A percentile compares a stretch with the other conserved stretches of the same genome.
Evolutionary conservation across 176 grass and related monocot species (phyloP).

Genomic region (Oryza meridionalis): DNA sequence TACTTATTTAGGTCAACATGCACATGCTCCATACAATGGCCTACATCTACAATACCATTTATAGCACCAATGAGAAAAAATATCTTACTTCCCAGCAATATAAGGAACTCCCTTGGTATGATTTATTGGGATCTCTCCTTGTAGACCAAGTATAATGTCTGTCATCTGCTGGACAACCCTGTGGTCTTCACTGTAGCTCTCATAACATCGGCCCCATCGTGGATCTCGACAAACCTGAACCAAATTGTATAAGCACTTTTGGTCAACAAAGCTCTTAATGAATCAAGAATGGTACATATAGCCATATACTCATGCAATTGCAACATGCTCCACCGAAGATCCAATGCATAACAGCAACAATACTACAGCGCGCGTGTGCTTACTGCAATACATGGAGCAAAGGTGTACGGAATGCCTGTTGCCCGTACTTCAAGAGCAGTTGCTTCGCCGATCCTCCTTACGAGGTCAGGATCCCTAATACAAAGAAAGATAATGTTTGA

Average conservation of each 20-base stretch:
- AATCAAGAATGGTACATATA: constrained; percentile 35
- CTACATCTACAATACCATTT: background rate
- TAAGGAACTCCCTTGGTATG: constrained; percentile 86
- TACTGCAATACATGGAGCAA: constrained; percentile 98
- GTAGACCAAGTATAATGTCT: constrained; percentile 89
- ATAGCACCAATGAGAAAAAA: constrained; percentile 38
- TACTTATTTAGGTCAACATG: background rate
- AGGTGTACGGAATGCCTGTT: constrained; percentile 84
- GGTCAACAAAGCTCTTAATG: constrained; percentile 24
- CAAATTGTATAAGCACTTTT: constrained; percentile 25
- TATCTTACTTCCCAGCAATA: constrained; percentile 87
- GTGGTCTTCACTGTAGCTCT: constrained; percentile 95
- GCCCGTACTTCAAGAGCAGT: constrained; percentile 95
- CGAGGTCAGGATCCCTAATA: constrained; percentile 77
- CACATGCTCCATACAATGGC: background rate
- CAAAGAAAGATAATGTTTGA: constrained; percentile 41
- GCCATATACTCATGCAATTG: constrained; percentile 25
- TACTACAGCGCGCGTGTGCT: constrained; percentile 33
- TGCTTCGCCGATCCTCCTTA: constrained; percentile 86
- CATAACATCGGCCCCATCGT: constrained; percentile 95
- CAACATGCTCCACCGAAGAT: constrained; percentile 15
- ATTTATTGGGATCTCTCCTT: constrained; percentile 89
- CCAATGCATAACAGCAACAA: too few relatives aligned
- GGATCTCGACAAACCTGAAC: constrained; percentile 97
- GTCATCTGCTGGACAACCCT: constrained; percentile 93